Base-by-base conservation (phyloP, 768 basidiomycete genomes). In the Boletellus emodensis region DNA sequence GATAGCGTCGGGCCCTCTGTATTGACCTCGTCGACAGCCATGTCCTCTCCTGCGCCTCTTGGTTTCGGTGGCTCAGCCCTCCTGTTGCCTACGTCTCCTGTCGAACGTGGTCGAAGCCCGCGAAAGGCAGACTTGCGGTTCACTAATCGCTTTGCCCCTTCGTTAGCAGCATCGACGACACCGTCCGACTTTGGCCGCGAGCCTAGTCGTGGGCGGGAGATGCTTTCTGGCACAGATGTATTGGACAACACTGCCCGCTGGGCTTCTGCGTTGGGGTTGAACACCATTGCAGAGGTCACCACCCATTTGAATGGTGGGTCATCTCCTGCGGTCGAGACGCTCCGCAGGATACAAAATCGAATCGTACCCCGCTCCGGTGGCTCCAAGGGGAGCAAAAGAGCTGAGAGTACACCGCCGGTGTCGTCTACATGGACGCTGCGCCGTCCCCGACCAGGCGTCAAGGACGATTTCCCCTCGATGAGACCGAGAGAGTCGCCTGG, bases 391-490 rank as follows among this genome's bases (percentile, higher is more conserved):
- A 36, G 39, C 7, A 66, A 64, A 46, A 56, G 66, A 30, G 58
- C 67, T 43, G 66, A 66, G 49, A 67, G 66, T 10, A 64, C 66
- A 4, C 66, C 66, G 0, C 58, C 66, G 11, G 65, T 62, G 5
- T 54, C 65, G 8, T 53, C 59, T 17, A 55, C 26, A 13, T 69
- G 67, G 59, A 36, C 42, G 18, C 17, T 33, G 20, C 54, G 52
- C 20, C 48, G 41, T 35, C 41, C 52, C 38, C 55, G 63, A 45
- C 30, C 38, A 20, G 36, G 46, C 13, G 20, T 30, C 40, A 56
- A 49, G 43, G 58, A 65, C 20, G 48, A 48, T 34, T 17, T 42
- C 7, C 40, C 49, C 18, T 46, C 52, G 10, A 42, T 45, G 39
- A 49, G 43, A 28, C 22, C 26, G 8, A 52, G 52, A 17, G 55